phyloP scores from a whole-genome alignment of 371 early-diverging fungal species.

The Mortierella sp. region DNA sequence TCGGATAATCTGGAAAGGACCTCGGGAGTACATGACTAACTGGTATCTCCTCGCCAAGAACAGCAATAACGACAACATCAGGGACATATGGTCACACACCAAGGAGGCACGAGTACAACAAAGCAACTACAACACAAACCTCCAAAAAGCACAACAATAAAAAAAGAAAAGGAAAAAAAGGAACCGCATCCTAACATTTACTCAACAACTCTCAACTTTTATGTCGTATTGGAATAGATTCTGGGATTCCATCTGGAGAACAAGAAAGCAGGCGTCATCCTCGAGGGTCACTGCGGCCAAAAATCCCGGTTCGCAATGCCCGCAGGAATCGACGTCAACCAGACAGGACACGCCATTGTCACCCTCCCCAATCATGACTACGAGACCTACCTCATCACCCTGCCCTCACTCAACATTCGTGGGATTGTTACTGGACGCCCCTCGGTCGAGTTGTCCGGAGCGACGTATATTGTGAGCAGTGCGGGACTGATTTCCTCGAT shows the following conservation, averaged over 20 bases:
- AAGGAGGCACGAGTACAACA: background rate
- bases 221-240: slow-evolving; percentile 43
- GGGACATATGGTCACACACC: background rate
- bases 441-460: slow-evolving; percentile 83
- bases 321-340: slow-evolving; percentile 82
- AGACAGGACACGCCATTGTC: slow-evolving; percentile 79
- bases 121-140: background rate
- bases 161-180: background rate
- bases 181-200: background rate
- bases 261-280: slow-evolving; percentile 74
- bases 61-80: background rate
- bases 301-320: slow-evolving; percentile 85
- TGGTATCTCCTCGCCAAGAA: background rate
- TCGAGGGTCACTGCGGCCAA: slow-evolving; percentile 86
- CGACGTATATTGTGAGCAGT: slow-evolving; percentile 76
- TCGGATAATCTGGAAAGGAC: background rate
- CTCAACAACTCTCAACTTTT: background rate
- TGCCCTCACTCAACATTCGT: slow-evolving; percentile 83
- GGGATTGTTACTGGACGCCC: slow-evolving; percentile 86
- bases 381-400: slow-evolving; percentile 81
- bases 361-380: slow-evolving; percentile 66
- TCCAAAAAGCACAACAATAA: background rate
- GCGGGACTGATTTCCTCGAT: slow-evolving; percentile 75
- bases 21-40: background rate
- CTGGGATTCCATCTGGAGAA: slow-evolving; percentile 80